Conservation (phyloP, 345 rosid genomes). For the Geranium rotundifolium region DNA sequence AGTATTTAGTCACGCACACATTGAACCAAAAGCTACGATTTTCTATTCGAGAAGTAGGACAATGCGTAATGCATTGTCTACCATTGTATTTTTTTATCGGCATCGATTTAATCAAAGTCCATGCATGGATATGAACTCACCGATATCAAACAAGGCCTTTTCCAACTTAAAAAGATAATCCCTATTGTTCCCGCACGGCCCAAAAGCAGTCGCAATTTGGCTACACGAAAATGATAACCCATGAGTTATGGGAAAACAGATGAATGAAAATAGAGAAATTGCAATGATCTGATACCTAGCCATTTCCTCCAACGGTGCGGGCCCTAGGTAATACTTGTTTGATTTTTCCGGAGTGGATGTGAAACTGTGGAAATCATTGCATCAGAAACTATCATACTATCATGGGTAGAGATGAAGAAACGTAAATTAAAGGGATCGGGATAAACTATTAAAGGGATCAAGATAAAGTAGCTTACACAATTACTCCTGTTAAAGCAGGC, state of each 20-base stretch:
- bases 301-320: conserved; percentile 91
- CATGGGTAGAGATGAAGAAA: too few relatives aligned
- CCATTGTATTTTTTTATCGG: too few relatives aligned
- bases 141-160: conserved; percentile 81
- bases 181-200: conserved; percentile 94
- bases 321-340: conserved; percentile 90
- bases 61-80: neutral
- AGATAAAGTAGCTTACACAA: conserved; percentile 48
- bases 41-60: too few relatives aligned
- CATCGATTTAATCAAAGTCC: too few relatives aligned
- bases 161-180: conserved; percentile 79
- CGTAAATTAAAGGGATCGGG: too few relatives aligned
- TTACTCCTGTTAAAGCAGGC: conserved; percentile 63
- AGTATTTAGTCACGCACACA: too few relatives aligned
- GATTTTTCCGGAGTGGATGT: conserved; percentile 83
- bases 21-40: too few relatives aligned
- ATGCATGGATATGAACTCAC: conserved; percentile 19
- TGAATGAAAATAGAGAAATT: too few relatives aligned
- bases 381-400: too few relatives aligned
- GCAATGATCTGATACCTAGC: conserved; percentile 37
- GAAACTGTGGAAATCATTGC: conserved; percentile 37
- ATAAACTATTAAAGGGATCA: too few relatives aligned
- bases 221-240: conserved; percentile 16
- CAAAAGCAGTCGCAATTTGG: conserved; percentile 90
- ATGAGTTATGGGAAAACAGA: too few relatives aligned